Base-by-base conservation (phyloP, 2,329 filamentous ascomycete species). In the Fusarium illudens region DNA sequence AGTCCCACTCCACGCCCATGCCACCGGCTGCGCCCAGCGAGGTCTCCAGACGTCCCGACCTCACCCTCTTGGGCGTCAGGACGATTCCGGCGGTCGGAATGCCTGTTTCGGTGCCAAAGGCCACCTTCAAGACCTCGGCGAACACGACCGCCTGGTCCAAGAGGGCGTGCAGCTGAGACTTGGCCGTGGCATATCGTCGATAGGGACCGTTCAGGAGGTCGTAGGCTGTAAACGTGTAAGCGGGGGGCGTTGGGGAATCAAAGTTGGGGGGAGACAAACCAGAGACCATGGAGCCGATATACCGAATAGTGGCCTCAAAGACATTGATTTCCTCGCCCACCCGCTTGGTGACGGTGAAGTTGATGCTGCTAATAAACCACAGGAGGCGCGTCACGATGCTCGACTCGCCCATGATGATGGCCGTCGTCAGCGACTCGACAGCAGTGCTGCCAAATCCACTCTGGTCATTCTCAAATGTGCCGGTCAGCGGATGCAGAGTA, bases 221-320 rank as follows among this genome's bases (percentile, higher is more conserved):
- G 71, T 92, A 90, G 4, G 84, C 87, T 88, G 39, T 12, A 9
- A 36, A 2, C n/a, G 33, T 12, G 68, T 42, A 55, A 39, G 9
- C n/a, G 17, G 30, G 27, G 6, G 15, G 3, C 13, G n/a, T 46
- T 17, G 15, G 5, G 15, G 20, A 15, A 22, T 13, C 7, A 13
- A 48, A 64, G 10, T 19, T 27, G 2, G 10, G 22, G 50, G n/a
- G 20, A 20, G 9, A 50, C 71, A 19, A 68, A 86, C 90, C 92
- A 3, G 93, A 92, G 9, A 97, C 75, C 72, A 97, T 84, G 15
- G 93, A 94, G 10, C 88, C 94, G 1, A 97, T 81, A 73, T 97
- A 97, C 27, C 94, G 89, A 74, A 97, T 97, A 0, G 92, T 97
- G 0, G 93, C 96, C 79, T 97, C 94, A 73, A 97, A 97, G 8